Evolutionary conservation across 768 basidiomycete species (phyloP).

Genomic region (Termitomyces sp.): DNA sequence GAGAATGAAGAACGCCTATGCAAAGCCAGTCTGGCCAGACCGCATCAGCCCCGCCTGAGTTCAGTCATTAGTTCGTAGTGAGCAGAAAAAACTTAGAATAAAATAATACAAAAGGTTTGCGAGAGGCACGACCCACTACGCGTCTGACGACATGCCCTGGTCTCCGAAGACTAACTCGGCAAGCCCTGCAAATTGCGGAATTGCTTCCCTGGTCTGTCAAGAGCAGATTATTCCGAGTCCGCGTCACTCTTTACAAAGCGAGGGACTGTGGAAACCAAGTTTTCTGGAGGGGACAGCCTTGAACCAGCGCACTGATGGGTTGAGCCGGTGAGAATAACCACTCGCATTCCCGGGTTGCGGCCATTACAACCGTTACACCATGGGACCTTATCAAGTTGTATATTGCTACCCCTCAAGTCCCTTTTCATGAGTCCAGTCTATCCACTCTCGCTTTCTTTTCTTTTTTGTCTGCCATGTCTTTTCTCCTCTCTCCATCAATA

Average conservation of each 20-base stretch:
- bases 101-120: constrained; percentile 61
- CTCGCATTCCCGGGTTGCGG: constrained; percentile 78
- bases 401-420: not conserved
- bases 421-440: not conserved
- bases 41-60: too few relatives aligned
- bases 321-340: constrained; percentile 56
- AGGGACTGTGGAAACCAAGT: constrained; percentile 79
- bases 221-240: constrained; percentile 80
- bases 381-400: constrained; percentile 14
- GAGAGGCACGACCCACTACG: constrained; percentile 70
- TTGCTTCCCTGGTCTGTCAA: constrained; percentile 88
- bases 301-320: constrained; percentile 82
- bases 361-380: constrained; percentile 80
- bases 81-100: not conserved
- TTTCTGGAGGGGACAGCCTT: constrained; percentile 93
- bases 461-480: constrained; percentile 26
- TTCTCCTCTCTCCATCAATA: constrained; percentile 35
- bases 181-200: constrained; percentile 83
- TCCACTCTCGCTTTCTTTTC: not conserved
- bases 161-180: constrained; percentile 95
- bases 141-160: constrained; percentile 81
- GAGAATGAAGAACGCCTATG: too few relatives aligned
- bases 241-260: constrained; percentile 55
- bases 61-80: too few relatives aligned
- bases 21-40: too few relatives aligned